Evolutionary conservation across 352 stramenopile genomes (phyloP).

Genomic region (Pelagophyceae sp.): DNA sequence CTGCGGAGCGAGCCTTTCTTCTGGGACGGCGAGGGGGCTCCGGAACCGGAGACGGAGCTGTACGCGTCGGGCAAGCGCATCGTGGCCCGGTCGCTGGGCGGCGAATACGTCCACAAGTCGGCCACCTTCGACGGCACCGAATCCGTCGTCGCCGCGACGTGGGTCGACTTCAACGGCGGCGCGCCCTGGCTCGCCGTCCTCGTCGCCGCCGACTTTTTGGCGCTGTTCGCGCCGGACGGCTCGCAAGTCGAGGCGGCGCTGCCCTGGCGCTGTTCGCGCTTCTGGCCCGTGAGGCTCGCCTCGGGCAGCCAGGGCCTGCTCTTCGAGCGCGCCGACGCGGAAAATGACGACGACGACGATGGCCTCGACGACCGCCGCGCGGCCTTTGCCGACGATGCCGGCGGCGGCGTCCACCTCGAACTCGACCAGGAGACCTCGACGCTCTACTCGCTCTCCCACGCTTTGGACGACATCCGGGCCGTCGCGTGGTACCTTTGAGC

Average conservation of each 20-base stretch:
- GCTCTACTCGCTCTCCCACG: slow-evolving; percentile 1
- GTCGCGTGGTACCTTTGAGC: too few relatives aligned
- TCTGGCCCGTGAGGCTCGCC: neutral
- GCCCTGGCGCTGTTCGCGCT: neutral
- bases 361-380: neutral
- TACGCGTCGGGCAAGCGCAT: neutral
- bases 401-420: neutral
- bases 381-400: neutral
- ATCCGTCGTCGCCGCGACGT: neutral
- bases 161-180: neutral
- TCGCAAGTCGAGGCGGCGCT: neutral
- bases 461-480: slow-evolving; percentile 2
- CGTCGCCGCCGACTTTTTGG: neutral
- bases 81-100: neutral
- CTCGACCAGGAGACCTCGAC: neutral
- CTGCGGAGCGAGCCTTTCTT: neutral
- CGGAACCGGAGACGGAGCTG: neutral
- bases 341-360: neutral
- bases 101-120: neutral
- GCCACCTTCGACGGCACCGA: neutral
- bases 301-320: neutral
- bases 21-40: neutral
- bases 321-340: neutral
- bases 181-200: neutral
- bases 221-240: neutral